Percentiles rank a stretch among this genome's conserved stretches.
Conservation (phyloP, 768 basidiomycete genomes). For the Tylopilus plumbeoviolaceoides region DNA sequence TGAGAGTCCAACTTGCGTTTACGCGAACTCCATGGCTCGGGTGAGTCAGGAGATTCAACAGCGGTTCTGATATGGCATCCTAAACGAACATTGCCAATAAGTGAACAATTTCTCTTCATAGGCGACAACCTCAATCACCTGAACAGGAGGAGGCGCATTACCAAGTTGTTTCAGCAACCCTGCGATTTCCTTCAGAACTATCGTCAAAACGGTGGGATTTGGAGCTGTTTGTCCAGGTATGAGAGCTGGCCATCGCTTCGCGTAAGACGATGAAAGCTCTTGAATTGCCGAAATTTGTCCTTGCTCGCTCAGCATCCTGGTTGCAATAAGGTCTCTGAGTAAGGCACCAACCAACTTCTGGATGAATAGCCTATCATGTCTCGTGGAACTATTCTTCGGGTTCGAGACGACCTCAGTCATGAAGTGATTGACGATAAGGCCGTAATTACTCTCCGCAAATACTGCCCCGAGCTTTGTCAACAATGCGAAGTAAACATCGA, state of each 20-base stretch:
- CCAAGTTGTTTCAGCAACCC: constrained; percentile 86
- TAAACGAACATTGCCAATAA: constrained; percentile 25
- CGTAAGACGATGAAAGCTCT: constrained; percentile 74
- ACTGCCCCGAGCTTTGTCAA: constrained; percentile 67
- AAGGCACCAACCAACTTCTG: constrained; percentile 73
- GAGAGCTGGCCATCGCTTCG: constrained; percentile 91
- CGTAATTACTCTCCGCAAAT: constrained; percentile 83
- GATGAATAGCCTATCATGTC: constrained; percentile 72
- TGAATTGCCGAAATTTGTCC: constrained; percentile 90
- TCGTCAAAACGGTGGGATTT: constrained; percentile 58
- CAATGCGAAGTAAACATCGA: constrained; percentile 83
- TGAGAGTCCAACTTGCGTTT: constrained; percentile 81
- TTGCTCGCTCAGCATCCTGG: constrained; percentile 87
- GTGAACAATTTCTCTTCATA: neutral
- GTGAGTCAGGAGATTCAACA: constrained; percentile 81
- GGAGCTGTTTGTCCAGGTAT: constrained; percentile 83
- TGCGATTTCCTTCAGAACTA: constrained; percentile 79
- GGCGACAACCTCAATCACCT: constrained; percentile 40
- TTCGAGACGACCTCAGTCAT: constrained; percentile 71
- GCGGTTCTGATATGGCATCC: constrained; percentile 82
- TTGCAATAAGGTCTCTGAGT: constrained; percentile 81
- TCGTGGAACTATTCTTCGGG: constrained; percentile 48
- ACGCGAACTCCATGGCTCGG: constrained; percentile 86
- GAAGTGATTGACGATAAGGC: constrained; percentile 73
- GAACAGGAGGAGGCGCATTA: constrained; percentile 85